A percentile compares a stretch with the other conserved stretches of the same genome.
phyloP scores from a whole-genome alignment of 2,329 filamentous ascomycete species.

The Cladosporium sphaerospermum region DNA sequence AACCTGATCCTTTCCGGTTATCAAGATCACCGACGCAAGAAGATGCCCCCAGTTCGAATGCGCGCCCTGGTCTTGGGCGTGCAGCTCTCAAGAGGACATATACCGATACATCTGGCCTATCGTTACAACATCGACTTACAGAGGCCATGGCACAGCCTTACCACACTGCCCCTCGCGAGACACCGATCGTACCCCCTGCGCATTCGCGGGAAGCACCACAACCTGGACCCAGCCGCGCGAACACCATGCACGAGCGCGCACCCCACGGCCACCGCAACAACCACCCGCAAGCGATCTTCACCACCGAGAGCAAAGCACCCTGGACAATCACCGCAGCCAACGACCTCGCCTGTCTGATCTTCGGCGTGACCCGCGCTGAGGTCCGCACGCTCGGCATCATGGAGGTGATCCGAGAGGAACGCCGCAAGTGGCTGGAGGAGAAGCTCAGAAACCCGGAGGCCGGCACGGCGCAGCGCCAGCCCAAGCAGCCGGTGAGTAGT shows the following conservation, averaged over 20 bases:
- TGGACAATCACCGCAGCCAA: slow-evolving; percentile 97
- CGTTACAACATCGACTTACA: slow-evolving; percentile 73
- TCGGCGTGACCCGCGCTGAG: slow-evolving; percentile 95
- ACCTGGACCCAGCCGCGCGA: slow-evolving; percentile 26
- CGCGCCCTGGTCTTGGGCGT: slow-evolving; percentile 18
- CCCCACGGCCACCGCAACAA: slow-evolving; percentile 82
- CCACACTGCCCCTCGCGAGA: slow-evolving; percentile 48
- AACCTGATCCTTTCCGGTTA: slow-evolving; percentile 2
- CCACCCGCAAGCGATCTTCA: slow-evolving; percentile 96
- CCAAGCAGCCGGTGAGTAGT: slow-evolving; percentile 23
- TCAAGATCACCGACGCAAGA: slow-evolving; percentile 9
- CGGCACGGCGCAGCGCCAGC: slow-evolving; percentile 18
- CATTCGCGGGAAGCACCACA: slow-evolving; percentile 23
- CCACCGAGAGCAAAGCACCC: slow-evolving; percentile 80
- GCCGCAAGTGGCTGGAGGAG: slow-evolving; percentile 80
- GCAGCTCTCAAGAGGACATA: slow-evolving; percentile 68
- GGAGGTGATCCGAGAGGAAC: slow-evolving; percentile 86
- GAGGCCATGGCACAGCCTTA: slow-evolving; percentile 83
- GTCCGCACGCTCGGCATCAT: slow-evolving; percentile 91
- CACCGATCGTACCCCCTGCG: slow-evolving; percentile 30
- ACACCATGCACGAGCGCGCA: slow-evolving; percentile 33
- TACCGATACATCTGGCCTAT: slow-evolving; percentile 71
- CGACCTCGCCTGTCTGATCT: slow-evolving; percentile 92
- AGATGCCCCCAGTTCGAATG: slow-evolving; percentile 38
- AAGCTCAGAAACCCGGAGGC: slow-evolving; percentile 64